Evolutionary conservation across 257 asterid species (phyloP), one percentile per base, ranked within the genome.

Genomic region (Solanum pimpinellifolium): DNA sequence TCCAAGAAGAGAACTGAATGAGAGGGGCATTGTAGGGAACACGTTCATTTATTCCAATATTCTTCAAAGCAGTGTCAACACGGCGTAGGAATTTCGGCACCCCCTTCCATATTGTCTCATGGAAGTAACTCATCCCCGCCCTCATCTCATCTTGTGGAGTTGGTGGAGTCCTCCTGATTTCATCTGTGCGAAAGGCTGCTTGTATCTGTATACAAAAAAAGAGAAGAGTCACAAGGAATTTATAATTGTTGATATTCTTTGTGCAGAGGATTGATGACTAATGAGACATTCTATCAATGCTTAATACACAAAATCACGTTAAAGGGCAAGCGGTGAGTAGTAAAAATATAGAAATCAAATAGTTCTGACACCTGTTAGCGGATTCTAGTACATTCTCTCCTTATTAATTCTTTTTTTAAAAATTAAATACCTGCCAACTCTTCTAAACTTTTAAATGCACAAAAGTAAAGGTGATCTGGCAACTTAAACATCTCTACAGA

Each of bases 141-240:
- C 99, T 94, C 97, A 95, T 96, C 93, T 96, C 98, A 89, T 96
- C 99, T 92, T 96, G 99, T 65, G 99, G 99, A 81, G 99, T 93
- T 18, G 99, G 99, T 82, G 98, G 99, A 72, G 90, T 94, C 89
- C 99, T 95, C 91, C 98, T 89, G 85, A 96, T 96, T 91, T 96
- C 99, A 90, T 96, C 99, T 21, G 99, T 96, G 83, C 98, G 96
- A 88, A 96, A 96, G 86, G 98, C 99, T 87, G 99, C 98, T 96
- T 95, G 98, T 87, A 96, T 95, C 99, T 96, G 89, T 68, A 90
- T 41, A 86, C 33, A 75, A 65, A 20, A 75, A 42, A 75, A 21
- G 27, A 56, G 85, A 56, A 87, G 44, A 15, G 46, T 41, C 62
- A 52, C 39, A 39, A 39, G 31, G 21, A 70, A 47, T 31, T 13